Base-by-base conservation (phyloP, 2,329 filamentous ascomycete species). In the Colletotrichum caudatum region DNA sequence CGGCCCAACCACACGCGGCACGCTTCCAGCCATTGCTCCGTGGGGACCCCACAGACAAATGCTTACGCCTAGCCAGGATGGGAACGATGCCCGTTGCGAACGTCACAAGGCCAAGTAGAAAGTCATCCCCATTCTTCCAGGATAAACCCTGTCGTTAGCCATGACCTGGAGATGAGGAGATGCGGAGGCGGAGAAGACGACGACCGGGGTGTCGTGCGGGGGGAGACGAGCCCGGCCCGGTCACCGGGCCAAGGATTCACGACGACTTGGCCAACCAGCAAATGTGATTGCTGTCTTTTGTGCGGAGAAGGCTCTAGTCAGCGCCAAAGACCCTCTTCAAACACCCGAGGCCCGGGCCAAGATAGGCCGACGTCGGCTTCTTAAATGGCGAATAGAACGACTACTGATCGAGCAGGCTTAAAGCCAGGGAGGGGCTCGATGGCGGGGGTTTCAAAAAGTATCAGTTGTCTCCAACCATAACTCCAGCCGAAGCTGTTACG, bases 141-240 rank as follows among this genome's bases (percentile, higher is more conserved):
- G 33, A 5, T 35, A 11, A 6, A 4, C n/a, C 29, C 35, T 62
- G 60, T 33, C 33, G 14, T 20, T 39, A 5, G 14, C 12, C 7
- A 46, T 20, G 16, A 37, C 18, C 50, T 23, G 33, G 41, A 26
- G 41, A 51, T 35, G 50, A 51, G 46, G 46, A 51, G 18, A 29
- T 68, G 68, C 37, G 68, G 64, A 68, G 69, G 69, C 58, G 58
- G 58, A 44, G 58, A 35, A 44, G 58, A 35, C n/a, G 18, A 29
- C 8, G 46, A 59, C 69, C 64, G 64, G 69, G 69, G 64, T 63
- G 50, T 6, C 29, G 64, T 71, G 69, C 58, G 69, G 69, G 69
- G 69, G 69, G 58, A 58, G 29, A 60, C 20, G 20, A 61, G 64
- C n/a, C 69, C 51, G 69, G 69, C n/a, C 69, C 69, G 69, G 69